phyloP scores from a whole-genome alignment of 768 basidiomycete genomes.

The Nidularia sp. region DNA sequence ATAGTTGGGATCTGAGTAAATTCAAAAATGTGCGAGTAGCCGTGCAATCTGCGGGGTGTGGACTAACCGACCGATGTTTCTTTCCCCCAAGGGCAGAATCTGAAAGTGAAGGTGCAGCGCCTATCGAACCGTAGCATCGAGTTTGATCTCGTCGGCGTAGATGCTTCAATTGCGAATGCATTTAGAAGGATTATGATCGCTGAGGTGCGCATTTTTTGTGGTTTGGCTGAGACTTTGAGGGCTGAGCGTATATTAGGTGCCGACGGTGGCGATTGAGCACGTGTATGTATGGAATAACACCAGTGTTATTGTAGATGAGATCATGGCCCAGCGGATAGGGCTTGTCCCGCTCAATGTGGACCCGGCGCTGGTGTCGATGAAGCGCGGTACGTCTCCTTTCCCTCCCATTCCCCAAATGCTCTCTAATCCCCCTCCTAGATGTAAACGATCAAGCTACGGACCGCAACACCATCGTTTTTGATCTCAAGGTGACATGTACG shows the following conservation, averaged over 20 bases:
- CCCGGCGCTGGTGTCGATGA: conserved; percentile 66
- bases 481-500: conserved; percentile 62
- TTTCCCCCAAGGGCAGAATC: conserved; percentile 50
- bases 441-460: conserved; percentile 69
- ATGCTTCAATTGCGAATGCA: conserved; percentile 95
- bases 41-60: not conserved
- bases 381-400: conserved; percentile 26
- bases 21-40: conserved; percentile 66
- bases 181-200: conserved; percentile 89
- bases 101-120: conserved; percentile 70
- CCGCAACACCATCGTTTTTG: conserved; percentile 88
- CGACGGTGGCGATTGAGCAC: conserved; percentile 85
- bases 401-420: not conserved
- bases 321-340: conserved; percentile 89
- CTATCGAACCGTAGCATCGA: conserved; percentile 84
- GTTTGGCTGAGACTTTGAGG: not conserved
- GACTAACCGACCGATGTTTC: not conserved
- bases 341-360: conserved; percentile 87
- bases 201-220: conserved; percentile 54
- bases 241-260: conserved; percentile 51
- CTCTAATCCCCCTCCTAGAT: not conserved
- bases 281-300: conserved; percentile 96
- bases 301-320: conserved; percentile 89
- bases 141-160: conserved; percentile 93
- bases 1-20: conserved; percentile 73